Evolutionary conservation across 225 moss, liverwort and hornwort species (phyloP).

Genomic region (Bryum argenteum): DNA sequence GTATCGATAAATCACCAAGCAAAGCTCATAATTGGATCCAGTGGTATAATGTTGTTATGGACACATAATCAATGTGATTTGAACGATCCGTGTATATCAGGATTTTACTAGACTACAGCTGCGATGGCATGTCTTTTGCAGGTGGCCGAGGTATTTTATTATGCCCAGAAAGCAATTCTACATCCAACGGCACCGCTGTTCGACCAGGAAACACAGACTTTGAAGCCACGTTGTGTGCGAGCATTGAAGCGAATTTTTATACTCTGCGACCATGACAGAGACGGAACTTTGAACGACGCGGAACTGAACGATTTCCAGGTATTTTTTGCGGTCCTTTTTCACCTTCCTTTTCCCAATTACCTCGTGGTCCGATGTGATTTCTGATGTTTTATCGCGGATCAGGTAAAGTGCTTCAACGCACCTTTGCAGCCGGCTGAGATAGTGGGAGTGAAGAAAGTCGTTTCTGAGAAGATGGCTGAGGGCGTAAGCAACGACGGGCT

Average conservation of each 20-base stretch:
- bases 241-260: constrained; percentile 97
- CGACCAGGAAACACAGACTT: constrained; percentile 90
- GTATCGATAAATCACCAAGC: constrained; percentile 31
- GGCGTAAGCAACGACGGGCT: constrained; percentile 91
- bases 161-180: constrained; percentile 93
- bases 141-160: constrained; percentile 99
- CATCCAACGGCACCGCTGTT: constrained; percentile 98
- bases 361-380: constrained; percentile 18
- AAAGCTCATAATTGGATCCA: neutral
- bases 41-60: constrained; percentile 12
- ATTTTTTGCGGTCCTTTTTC: neutral
- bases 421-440: constrained; percentile 96
- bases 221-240: constrained; percentile 93
- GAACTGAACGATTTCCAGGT: constrained; percentile 99
- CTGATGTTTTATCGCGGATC: constrained; percentile 30
- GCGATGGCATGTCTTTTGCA: constrained; percentile 41
- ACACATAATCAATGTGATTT: constrained; percentile 3
- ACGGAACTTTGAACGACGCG: constrained; percentile 80
- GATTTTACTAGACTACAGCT: constrained; percentile 13
- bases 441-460: constrained; percentile 92
- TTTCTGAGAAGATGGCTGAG: constrained; percentile 95
- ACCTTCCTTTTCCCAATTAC: neutral
- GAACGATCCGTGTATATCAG: neutral
- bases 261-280: constrained; percentile 96
- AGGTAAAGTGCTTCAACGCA: constrained; percentile 99